Base-by-base conservation (phyloP, 2,329 filamentous ascomycete genomes). In the Fusarium sambucinum region DNA sequence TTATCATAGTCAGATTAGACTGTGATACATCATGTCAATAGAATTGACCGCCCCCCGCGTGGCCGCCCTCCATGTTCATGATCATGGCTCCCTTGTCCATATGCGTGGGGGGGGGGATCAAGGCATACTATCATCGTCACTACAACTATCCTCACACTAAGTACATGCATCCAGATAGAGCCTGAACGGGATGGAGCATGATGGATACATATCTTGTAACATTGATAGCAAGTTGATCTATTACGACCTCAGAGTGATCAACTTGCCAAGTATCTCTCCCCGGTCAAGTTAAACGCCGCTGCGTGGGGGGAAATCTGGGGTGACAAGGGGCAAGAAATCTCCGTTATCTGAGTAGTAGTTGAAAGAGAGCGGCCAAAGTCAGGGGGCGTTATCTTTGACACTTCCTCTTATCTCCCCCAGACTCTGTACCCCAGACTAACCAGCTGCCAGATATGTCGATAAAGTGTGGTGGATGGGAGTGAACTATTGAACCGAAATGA, bases 311-410 rank as follows among this genome's bases (percentile, higher is more conserved):
- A 30, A 35, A 59, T 50, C 62, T 21, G 57, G 65, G 65, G 60
- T 47, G 65, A 66, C 51, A 65, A 68, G 50, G 62, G 41, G 23
- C n/a, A 13, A 52, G 38, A 51, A 41, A 44, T 51, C 27, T 61
- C 45, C 50, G 50, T 68, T 68, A 68, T 68, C 65, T 66, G 40
- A 60, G 32, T n/a, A 40, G 23, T 17, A 40, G 52, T 47, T 60
- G 41, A 32, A 32, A 33, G 35, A 45, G 46, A 55, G 32, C 35
- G 54, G 50, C 48, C 23, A 51, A 51, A 51, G 60, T 56, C 55
- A 53, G 65, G 53, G 59, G 48, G 48, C 42, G 62, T 69, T 68
- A 68, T 68, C 65, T 69, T 41, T 56, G 47, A 60, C 59, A 51
- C 38, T 27, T 46, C 65, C 30, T 48, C 58, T 59, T 55, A 68